A percentile compares a stretch with the other conserved stretches of the same genome.
Evolutionary conservation across 257 asterid genomes (phyloP).

Genomic region (Petrea volubilis): DNA sequence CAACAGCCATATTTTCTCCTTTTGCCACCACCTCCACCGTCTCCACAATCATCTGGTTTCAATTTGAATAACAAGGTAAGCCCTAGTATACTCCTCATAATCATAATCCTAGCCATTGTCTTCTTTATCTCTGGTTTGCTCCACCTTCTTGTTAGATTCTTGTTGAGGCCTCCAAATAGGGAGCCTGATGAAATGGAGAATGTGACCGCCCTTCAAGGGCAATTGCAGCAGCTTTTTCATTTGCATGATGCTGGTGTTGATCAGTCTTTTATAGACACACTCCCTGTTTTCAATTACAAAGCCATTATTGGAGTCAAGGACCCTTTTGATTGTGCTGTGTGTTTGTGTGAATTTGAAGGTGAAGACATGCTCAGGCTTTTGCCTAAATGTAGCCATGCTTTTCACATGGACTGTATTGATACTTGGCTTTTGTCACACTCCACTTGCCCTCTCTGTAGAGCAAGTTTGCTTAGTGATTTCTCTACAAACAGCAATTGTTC

Average conservation of each 20-base stretch:
- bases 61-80: constrained; percentile 64
- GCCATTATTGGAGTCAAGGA: constrained; percentile 82
- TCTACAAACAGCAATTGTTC: constrained; percentile 38
- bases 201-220: constrained; percentile 86
- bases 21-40: constrained; percentile 51
- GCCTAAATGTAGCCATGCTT: no score
- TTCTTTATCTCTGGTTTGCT: constrained; percentile 84
- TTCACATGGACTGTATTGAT: constrained; percentile 93
- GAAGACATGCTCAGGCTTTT: constrained; percentile 80
- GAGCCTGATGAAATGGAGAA: constrained; percentile 68
- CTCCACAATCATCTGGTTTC: constrained; percentile 43
- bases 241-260: constrained; percentile 96
- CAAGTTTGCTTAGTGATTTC: constrained; percentile 63
- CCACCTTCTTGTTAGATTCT: constrained; percentile 73
- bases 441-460: constrained; percentile 93
- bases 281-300: constrained; percentile 76
- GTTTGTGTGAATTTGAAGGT: constrained; percentile 80
- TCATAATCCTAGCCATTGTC: constrained; percentile 73
- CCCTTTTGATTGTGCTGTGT: constrained; percentile 94
- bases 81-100: constrained; percentile 71
- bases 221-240: constrained; percentile 93
- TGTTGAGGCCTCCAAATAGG: constrained; percentile 58
- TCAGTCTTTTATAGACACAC: constrained; percentile 84
- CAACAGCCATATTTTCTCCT: constrained; percentile 48
- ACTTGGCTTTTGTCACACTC: constrained; percentile 95